Evolutionary conservation across 192 early-diverging fungal species (phyloP), one percentile per base, ranked within the genome.

Genomic region (Podila minutissima): DNA sequence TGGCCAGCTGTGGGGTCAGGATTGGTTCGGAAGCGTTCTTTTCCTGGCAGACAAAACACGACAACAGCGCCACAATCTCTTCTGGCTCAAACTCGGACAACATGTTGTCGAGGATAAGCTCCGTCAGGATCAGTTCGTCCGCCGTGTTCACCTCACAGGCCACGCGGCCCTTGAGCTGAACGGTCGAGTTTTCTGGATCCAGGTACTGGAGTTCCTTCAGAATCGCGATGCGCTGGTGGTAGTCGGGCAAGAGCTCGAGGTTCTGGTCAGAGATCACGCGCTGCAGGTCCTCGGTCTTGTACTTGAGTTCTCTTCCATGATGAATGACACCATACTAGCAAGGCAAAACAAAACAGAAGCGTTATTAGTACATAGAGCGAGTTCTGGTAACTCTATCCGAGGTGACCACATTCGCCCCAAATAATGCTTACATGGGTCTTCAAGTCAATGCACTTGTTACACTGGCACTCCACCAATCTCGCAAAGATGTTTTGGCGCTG

Each of bases 141-240:
- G 94, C 96, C 19, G 96, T 93, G 84, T 98, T 98, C 82, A 99
- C 97, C 87, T 98, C 96, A 83, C 97, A 98, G 0, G 96, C 98
- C 0, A 99, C 95, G 4, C 94, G 90, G 24, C 98, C 98, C 85
- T 98, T 99, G 62, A 97, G 91, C 70, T 95, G 93, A 20, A 99
- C 96, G 4, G 94, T 95, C 32, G 90, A 90, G 66, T 89, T 89
- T 69, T 92, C 92, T 0, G 71, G 77, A 35, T 96, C 96, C 28
- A 98, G 88, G 68, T 93, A 98, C 2, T 89, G 88, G 61, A 98
- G 82, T 15, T 84, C 82, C 67, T 94, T 90, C 37, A 99, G 89
- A 37, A 99, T 96, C 15, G 93, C 89, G 10, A 97, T 82, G 2
- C 96, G 89, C 79, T 95, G 91, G 51, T 95, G 87, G 77, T 98